A percentile compares a stretch with the other conserved stretches of the same genome.
Evolutionary conservation across 2,329 filamentous ascomycete genomes (phyloP).

Genomic region (Aschersonia sp.): DNA sequence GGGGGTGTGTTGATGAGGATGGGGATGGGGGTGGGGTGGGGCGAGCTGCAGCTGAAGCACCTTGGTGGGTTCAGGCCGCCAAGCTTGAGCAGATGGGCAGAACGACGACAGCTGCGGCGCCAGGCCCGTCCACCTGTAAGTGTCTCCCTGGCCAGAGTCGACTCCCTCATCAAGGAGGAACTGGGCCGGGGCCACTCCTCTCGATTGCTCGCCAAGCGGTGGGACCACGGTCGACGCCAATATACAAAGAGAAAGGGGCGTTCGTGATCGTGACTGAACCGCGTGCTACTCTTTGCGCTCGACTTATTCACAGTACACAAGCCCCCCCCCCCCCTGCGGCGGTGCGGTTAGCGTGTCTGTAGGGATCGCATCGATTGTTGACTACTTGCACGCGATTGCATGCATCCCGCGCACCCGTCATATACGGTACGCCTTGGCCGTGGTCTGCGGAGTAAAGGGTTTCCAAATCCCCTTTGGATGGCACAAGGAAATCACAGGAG

Average conservation of each 20-base stretch:
- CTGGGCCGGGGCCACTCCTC: constrained; percentile 1
- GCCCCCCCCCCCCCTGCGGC: constrained; percentile 3
- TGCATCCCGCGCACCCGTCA: neutral
- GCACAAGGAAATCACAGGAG: neutral
- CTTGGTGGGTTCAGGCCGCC: neutral
- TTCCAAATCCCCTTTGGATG: neutral
- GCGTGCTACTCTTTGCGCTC: neutral
- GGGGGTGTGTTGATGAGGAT: neutral
- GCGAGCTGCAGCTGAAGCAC: neutral
- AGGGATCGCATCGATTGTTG: constrained; percentile 6
- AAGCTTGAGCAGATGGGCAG: neutral
- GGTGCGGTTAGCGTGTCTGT: constrained; percentile 6
- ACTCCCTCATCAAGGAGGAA: constrained; percentile 5
- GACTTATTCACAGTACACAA: neutral
- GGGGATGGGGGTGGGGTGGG: constrained; percentile 1
- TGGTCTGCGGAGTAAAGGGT: neutral
- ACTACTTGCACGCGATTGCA: constrained; percentile 6
- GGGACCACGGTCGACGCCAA: constrained; percentile 3
- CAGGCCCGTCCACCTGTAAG: constrained; percentile 5
- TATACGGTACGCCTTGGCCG: neutral
- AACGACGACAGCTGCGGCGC: constrained; percentile 7
- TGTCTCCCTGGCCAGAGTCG: constrained; percentile 3
- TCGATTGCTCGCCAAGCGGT: neutral
- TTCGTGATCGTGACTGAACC: neutral
- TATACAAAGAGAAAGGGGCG: neutral